Percentiles rank a stretch among this genome's conserved stretches.
Evolutionary conservation across 2,329 filamentous ascomycete species (phyloP).

Genomic region (Magnaporthiopsis poae): DNA sequence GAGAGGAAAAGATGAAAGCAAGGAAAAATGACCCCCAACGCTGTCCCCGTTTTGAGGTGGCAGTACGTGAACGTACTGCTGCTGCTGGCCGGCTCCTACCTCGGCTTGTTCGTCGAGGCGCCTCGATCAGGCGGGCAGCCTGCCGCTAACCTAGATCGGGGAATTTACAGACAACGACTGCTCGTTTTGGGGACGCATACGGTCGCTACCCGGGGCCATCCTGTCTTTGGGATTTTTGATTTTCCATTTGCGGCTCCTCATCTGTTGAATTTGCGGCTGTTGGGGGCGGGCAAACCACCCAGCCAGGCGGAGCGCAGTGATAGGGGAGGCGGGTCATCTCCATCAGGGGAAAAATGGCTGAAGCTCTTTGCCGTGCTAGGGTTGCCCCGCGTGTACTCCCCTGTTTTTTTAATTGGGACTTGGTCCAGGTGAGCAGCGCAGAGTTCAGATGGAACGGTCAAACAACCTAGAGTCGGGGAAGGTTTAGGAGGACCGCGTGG

Average conservation of each 20-base stretch:
- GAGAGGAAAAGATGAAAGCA: not conserved
- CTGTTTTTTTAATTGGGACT: not conserved
- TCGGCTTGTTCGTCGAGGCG: not conserved
- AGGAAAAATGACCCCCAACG: not conserved
- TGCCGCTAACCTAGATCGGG: not conserved
- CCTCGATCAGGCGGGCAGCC: no score
- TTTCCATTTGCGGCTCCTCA: not conserved
- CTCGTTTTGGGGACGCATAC: not conserved
- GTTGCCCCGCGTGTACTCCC: not conserved
- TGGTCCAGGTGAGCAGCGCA: no score
- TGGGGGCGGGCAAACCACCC: not conserved
- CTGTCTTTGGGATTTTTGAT: no score
- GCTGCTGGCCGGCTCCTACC: not conserved
- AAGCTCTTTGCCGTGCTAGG: not conserved
- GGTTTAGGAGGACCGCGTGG: not conserved
- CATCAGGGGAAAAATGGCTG: not conserved
- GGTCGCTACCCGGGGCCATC: not conserved
- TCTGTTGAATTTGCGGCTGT: not conserved
- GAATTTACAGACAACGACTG: not conserved
- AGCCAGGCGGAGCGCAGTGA: not conserved
- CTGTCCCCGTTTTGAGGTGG: not conserved
- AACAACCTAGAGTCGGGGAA: not conserved
- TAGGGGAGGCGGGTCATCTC: not conserved
- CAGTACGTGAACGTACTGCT: not conserved
- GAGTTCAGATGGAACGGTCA: not conserved